Evolutionary conservation across 2,329 filamentous ascomycete genomes (phyloP).

Genomic region (Kalmusia sp.): DNA sequence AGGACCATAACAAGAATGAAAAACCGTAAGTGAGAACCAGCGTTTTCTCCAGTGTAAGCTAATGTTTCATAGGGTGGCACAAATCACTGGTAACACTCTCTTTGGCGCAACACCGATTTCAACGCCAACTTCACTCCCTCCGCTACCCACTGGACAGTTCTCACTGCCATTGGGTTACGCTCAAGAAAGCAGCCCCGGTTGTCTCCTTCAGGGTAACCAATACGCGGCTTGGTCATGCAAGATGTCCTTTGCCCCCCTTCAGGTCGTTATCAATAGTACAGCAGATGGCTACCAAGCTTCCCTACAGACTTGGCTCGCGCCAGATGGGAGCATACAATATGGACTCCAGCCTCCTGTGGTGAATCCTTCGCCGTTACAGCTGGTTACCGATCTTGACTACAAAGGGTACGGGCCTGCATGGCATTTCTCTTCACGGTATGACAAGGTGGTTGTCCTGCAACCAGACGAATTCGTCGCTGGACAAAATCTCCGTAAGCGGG

Average conservation of each 20-base stretch:
- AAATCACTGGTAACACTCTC: conserved; percentile 55
- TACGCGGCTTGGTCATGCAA: conserved; percentile 60
- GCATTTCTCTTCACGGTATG: conserved; percentile 68
- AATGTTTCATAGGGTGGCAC: conserved; percentile 43
- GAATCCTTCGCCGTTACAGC: conserved; percentile 55
- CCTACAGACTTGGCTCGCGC: conserved; percentile 31
- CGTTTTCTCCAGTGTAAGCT: conserved; percentile 10
- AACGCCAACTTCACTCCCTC: conserved; percentile 51
- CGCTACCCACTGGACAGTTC: conserved; percentile 59
- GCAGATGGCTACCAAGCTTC: conserved; percentile 24
- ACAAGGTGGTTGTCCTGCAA: conserved; percentile 68
- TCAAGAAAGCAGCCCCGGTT: conserved; percentile 57
- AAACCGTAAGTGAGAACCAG: conserved; percentile 37
- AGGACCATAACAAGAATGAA: conserved; percentile 24
- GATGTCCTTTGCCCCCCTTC: conserved; percentile 43
- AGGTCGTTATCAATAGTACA: conserved; percentile 32
- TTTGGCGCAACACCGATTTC: conserved; percentile 60
- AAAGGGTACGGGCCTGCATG: conserved; percentile 65
- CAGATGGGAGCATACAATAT: conserved; percentile 59
- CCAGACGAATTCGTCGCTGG: conserved; percentile 45
- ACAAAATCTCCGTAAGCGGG: conserved; percentile 25
- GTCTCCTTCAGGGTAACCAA: conserved; percentile 55
- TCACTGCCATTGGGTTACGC: conserved; percentile 55
- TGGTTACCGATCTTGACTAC: conserved; percentile 66
- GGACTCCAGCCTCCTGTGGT: conserved; percentile 67